phyloP scores from a whole-genome alignment of 805 yeast species.

The Yarrowia yakushimensis region DNA sequence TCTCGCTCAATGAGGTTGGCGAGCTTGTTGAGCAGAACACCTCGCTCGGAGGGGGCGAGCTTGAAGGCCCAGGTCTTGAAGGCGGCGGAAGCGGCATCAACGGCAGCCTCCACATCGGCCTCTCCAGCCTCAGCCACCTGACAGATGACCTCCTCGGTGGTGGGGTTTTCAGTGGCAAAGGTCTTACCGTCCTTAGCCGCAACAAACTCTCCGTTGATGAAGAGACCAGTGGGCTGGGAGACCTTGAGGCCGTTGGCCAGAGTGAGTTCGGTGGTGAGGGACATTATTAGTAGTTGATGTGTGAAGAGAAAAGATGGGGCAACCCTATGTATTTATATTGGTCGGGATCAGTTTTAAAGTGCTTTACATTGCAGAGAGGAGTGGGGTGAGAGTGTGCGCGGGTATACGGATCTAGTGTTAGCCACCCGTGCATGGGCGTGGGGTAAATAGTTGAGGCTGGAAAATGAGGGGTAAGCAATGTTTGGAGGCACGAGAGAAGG shows the following conservation, averaged over 20 bases:
- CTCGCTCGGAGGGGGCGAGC: conserved; percentile 60
- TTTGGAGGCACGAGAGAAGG: background rate
- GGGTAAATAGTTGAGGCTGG: too few species aligned
- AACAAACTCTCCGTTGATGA: conserved; percentile 78
- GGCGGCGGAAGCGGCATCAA: conserved; percentile 78
- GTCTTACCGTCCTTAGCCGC: conserved; percentile 55
- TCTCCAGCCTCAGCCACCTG: conserved; percentile 68
- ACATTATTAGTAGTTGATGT: conserved; percentile 1
- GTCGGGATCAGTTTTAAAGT: background rate
- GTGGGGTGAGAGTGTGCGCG: background rate
- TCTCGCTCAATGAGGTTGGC: conserved; percentile 78
- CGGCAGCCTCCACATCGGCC: conserved; percentile 78
- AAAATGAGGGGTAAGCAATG: conserved; percentile 1
- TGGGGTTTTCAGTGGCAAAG: conserved; percentile 49
- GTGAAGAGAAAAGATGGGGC: background rate
- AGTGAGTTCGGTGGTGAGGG: conserved; percentile 22
- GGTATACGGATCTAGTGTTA: conserved; percentile 19
- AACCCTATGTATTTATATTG: background rate
- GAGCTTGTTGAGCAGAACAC: conserved; percentile 58
- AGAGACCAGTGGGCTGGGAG: conserved; percentile 81
- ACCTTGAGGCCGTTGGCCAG: conserved; percentile 66
- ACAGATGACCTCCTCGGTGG: conserved; percentile 54
- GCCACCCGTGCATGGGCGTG: too few species aligned
- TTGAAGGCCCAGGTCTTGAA: conserved; percentile 65
- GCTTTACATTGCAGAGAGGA: background rate